phyloP scores from a whole-genome alignment of 805 yeast genomes.

The Saccharomycopsis fibuligera region DNA sequence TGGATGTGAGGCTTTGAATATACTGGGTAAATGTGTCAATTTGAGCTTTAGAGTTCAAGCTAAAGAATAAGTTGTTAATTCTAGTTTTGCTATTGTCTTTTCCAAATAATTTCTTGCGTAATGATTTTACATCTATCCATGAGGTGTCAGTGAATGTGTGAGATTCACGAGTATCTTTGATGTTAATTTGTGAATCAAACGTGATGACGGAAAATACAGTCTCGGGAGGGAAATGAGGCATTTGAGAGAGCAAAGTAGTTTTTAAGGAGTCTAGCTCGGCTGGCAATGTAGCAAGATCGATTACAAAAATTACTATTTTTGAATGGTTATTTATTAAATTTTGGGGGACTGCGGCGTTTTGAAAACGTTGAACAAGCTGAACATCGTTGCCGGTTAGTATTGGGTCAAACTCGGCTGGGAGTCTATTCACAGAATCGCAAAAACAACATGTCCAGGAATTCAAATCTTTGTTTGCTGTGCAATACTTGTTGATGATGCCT shows the following conservation, averaged over 20 bases:
- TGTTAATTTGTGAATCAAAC: slow-evolving; percentile 33
- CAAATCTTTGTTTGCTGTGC: neutral
- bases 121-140: neutral
- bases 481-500: slow-evolving; percentile 9
- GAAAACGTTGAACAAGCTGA: neutral
- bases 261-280: slow-evolving; percentile 50
- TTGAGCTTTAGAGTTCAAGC: neutral
- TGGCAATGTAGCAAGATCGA: slow-evolving; percentile 53
- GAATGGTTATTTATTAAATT: neutral
- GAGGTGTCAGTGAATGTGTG: no score
- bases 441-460: slow-evolving; percentile 14
- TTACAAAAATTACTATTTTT: slow-evolving; percentile 38
- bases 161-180: no score
- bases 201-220: slow-evolving; percentile 51
- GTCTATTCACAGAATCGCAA: slow-evolving; percentile 8
- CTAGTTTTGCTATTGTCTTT: slow-evolving; percentile 1
- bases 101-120: slow-evolving; percentile 3
- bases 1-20: neutral
- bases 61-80: neutral
- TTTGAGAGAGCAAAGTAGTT: slow-evolving; percentile 43
- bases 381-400: neutral
- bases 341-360: neutral
- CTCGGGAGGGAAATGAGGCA: slow-evolving; percentile 50
- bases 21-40: neutral
- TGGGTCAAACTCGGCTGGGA: neutral